Evolutionary conservation across 2,329 filamentous ascomycete genomes (phyloP).

Genomic region (Nigrospora osmanthi): DNA sequence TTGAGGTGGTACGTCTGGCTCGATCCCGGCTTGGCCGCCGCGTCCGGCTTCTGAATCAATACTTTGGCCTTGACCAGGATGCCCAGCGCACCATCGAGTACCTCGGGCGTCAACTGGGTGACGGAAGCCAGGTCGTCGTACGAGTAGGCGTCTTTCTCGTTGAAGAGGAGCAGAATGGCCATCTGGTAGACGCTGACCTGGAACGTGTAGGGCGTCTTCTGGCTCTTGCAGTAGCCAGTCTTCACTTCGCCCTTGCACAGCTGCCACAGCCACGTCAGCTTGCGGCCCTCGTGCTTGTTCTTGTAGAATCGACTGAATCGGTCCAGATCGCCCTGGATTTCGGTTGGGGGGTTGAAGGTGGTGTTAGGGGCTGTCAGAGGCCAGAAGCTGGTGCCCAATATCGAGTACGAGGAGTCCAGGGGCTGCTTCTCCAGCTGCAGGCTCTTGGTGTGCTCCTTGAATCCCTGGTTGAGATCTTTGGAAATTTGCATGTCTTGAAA

Average conservation of each 20-base stretch:
- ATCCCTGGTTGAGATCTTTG: conserved; percentile 88
- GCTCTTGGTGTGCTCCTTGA: conserved; percentile 67
- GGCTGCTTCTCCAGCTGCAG: conserved; percentile 60
- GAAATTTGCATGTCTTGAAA: conserved; percentile 99
- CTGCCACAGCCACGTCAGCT: conserved; percentile 97
- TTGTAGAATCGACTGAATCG: conserved; percentile 88
- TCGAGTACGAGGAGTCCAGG: conserved; percentile 82
- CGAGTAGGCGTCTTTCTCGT: conserved; percentile 75
- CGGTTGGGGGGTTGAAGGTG: conserved; percentile 77
- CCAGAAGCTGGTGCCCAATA: conserved; percentile 97
- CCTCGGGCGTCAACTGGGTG: conserved; percentile 73
- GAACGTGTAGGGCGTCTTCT: conserved; percentile 91
- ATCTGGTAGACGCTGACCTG: conserved; percentile 98
- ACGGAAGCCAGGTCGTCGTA: conserved; percentile 83
- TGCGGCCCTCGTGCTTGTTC: conserved; percentile 92
- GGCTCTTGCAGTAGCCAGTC: conserved; percentile 82
- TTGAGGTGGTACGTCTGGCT: conserved; percentile 81
- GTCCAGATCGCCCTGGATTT: conserved; percentile 81
- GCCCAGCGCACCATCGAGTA: conserved; percentile 76
- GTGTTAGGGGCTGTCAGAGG: conserved; percentile 81
- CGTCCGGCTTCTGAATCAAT: conserved; percentile 61
- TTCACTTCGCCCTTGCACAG: conserved; percentile 96
- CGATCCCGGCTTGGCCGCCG: conserved; percentile 65
- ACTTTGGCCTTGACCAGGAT: conserved; percentile 94
- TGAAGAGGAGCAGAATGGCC: conserved; percentile 91